Evolutionary conservation across 2,329 filamentous ascomycete genomes (phyloP), one percentile per base, ranked within the genome.

Genomic region (Neopestalotiopsis rosae): DNA sequence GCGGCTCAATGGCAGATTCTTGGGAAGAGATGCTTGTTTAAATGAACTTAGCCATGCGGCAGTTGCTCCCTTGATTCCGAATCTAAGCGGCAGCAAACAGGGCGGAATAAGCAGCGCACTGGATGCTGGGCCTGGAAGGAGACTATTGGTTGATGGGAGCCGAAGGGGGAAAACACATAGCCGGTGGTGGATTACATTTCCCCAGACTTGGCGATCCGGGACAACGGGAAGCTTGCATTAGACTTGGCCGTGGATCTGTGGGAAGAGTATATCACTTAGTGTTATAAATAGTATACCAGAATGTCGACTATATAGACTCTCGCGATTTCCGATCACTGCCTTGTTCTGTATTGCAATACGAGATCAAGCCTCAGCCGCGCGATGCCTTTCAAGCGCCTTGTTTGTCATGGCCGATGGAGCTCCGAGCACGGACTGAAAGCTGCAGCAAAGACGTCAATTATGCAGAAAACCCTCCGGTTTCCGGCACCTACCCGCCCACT

Each of bases 141-240:
- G 34, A 12, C 64, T 49, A 65, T 67, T 59, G 66, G 59, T 42
- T 24, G 59, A 52, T 62, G 38, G 42, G 61, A 56, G 40, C 38
- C 28, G 32, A 64, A 40, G 57, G 58, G 69, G 69, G 42, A 66
- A 70, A 70, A 70, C 62, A 45, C 69, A 70, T 70, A 68, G 28
- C 69, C 69, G 66, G 45, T 52, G 69, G 66, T 70, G 66, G 69
- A 52, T 63, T 58, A 62, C 62, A 38, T 58, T 65, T 57, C 66
- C 66, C 64, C 66, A 63, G 67, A 70, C 58, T 63, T 68, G 52
- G 69, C 61, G 40, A 49, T 59, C 40, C 63, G 28, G 32, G 45
- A 42, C 58, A 17, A 42, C 66, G 69, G 69, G 62, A 68, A 63
- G 63, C 66, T 52, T 68, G 61, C 45, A 67, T 62, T 40, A 70